phyloP scores from a whole-genome alignment of 2,329 filamentous ascomycete species.

The Cladosporium phlei region DNA sequence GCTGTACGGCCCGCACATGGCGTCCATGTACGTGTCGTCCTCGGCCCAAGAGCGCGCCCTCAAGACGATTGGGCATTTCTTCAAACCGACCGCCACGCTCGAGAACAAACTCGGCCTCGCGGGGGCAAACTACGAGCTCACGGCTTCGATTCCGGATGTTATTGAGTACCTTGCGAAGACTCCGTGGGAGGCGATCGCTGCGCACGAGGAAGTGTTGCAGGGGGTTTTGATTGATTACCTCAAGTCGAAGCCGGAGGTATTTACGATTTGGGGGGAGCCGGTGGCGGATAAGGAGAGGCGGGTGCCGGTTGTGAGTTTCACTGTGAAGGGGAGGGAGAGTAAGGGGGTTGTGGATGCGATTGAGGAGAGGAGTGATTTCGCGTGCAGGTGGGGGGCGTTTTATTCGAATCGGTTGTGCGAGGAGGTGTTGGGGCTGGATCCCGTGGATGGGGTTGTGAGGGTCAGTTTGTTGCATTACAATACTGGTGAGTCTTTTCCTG shows the following conservation, averaged over 20 bases:
- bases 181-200: slow-evolving; percentile 49
- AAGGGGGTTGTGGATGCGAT: slow-evolving; percentile 58
- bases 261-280: slow-evolving; percentile 55
- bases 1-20: slow-evolving; percentile 71
- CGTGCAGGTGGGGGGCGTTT: slow-evolving; percentile 64
- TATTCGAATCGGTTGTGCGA: slow-evolving; percentile 61
- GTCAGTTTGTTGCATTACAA: slow-evolving; percentile 74
- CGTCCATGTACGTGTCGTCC: slow-evolving; percentile 62
- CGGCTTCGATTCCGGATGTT: slow-evolving; percentile 58
- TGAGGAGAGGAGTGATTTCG: slow-evolving; percentile 55
- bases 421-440: slow-evolving; percentile 53
- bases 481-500: slow-evolving; percentile 47
- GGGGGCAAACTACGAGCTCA: slow-evolving; percentile 65
- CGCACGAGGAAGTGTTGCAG: slow-evolving; percentile 60
- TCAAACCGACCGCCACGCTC: slow-evolving; percentile 56
- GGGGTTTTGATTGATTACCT: slow-evolving; percentile 57
- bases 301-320: slow-evolving; percentile 65
- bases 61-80: slow-evolving; percentile 66
- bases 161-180: slow-evolving; percentile 48
- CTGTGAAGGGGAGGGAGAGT: slow-evolving; percentile 53
- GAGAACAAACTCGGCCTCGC: slow-evolving; percentile 65
- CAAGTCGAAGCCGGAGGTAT: slow-evolving; percentile 45
- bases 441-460: slow-evolving; percentile 59
- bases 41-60: slow-evolving; percentile 52
- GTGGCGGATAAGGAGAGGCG: slow-evolving; percentile 46